Evolutionary conservation across 176 grass and related monocot species (phyloP), one percentile per base, ranked within the genome.

Genomic region (Raddia guianensis): DNA sequence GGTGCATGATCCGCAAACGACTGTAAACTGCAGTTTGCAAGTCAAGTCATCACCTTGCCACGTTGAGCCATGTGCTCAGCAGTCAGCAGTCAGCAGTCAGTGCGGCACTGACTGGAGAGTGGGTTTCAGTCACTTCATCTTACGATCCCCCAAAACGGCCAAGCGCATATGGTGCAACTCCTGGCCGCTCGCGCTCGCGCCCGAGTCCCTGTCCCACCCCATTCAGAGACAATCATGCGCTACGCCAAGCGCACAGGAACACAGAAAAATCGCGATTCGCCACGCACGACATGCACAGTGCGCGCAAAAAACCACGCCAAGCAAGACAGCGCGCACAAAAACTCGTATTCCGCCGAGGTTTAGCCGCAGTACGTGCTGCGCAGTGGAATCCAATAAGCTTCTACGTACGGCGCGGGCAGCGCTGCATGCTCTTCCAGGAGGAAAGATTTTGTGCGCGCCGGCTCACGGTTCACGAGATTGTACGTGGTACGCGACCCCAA

Each of bases 401-500:
- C 51, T 27, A 27, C 27, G 37, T 40, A 40, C 37, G 2, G 37
- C 4, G 37, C 37, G 27, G 27, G 27, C 27, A 27, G 27, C 27
- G 27, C 27, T 27, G 27, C 27, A 27, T 27, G 27, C 27, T 27
- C 27, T 27, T 27, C 27, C 27, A 27, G 27, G 27, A 27, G 27
- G 27, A 27, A 60, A 60, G 58, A 60, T 60, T 12, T 63, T 3
- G 6, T 10, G 8, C 12, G 73, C 9, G 19, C 80, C 59, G 59
- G 70, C 19, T 27, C 80, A 12, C 46, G 33, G 82, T 21, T 78
- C 66, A 83, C 80, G 74, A 13, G 47, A 6, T 32, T 46, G 6
- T 10, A 27, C 27, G 0, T 27, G 27, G 27, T 27, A 27, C 5
- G 44, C 6, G 42, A 12, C 4, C 35, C 37, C 27, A 27, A 0